Evolutionary conservation across 1,284 basidiomycete genomes (phyloP).

Genomic region (Tilletia caries): DNA sequence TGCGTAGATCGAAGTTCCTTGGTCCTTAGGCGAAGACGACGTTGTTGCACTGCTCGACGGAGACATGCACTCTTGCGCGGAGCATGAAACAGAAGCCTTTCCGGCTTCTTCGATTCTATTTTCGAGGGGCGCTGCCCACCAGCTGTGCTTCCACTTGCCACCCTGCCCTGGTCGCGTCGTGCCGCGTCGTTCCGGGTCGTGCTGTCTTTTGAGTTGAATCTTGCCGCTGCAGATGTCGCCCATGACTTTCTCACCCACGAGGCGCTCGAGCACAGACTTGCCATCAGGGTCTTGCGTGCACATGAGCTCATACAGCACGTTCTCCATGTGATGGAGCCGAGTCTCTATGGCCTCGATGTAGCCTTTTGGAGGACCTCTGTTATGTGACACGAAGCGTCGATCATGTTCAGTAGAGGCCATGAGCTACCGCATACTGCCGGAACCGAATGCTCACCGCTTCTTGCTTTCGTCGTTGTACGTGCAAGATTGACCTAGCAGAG

Average conservation of each 20-base stretch:
- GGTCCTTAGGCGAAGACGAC: no score
- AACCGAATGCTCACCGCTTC: neutral
- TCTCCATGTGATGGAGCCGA: constrained; percentile 78
- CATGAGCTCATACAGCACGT: constrained; percentile 68
- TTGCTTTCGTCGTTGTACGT: constrained; percentile 9
- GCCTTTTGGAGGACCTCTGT: constrained; percentile 74
- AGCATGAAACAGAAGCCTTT: no score
- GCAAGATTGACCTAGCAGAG: constrained; percentile 1
- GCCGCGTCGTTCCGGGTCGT: neutral
- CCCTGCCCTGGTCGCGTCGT: neutral
- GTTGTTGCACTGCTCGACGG: no score
- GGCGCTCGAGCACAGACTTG: constrained; percentile 62
- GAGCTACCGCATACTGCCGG: neutral
- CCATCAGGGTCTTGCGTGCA: constrained; percentile 67
- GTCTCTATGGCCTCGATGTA: constrained; percentile 88
- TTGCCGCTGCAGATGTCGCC: constrained; percentile 4
- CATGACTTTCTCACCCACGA: constrained; percentile 49
- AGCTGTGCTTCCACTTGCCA: constrained; percentile 12
- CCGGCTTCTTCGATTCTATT: no score
- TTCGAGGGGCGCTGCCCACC: neutral
- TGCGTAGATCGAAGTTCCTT: no score
- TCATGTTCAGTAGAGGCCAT: neutral
- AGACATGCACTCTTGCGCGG: no score
- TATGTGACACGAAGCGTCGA: neutral
- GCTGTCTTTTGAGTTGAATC: neutral